Conservation (phyloP, 176 grass and related monocot genomes). For the Typha latifolia region DNA sequence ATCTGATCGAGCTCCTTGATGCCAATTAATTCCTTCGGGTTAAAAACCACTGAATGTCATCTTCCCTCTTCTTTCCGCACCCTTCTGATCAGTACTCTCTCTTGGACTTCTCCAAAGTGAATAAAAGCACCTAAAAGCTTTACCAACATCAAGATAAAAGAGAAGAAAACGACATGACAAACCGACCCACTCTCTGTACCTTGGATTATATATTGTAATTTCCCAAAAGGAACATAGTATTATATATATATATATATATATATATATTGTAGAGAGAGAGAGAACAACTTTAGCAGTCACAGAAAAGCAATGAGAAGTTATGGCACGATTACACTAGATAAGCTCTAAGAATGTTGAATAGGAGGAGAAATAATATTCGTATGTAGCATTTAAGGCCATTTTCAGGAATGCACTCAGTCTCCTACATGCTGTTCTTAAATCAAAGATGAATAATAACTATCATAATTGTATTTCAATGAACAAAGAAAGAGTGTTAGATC, state of each 20-base stretch:
- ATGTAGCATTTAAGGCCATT: background rate
- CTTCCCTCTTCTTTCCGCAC: slow-evolving; percentile 1
- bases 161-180: slow-evolving; percentile 12
- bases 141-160: slow-evolving; percentile 1
- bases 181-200: background rate
- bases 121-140: slow-evolving; percentile 11
- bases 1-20: too few relatives aligned
- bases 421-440: background rate
- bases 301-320: background rate
- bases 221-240: background rate
- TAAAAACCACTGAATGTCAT: background rate
- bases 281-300: background rate
- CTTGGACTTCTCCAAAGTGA: slow-evolving; percentile 8
- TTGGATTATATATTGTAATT: too few relatives aligned
- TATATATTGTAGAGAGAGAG: background rate
- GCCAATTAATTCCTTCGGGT: background rate
- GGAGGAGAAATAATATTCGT: background rate
- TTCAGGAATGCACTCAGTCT: background rate
- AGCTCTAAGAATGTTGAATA: background rate
- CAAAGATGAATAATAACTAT: too few relatives aligned
- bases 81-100: background rate
- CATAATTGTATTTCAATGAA: too few relatives aligned
- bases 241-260: background rate
- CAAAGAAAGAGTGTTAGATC: too few relatives aligned
- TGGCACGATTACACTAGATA: background rate